Percentiles rank a stretch among this genome's conserved stretches.
phyloP scores from a whole-genome alignment of 805 yeast species.

The Teunomyces lycoperdinae region DNA sequence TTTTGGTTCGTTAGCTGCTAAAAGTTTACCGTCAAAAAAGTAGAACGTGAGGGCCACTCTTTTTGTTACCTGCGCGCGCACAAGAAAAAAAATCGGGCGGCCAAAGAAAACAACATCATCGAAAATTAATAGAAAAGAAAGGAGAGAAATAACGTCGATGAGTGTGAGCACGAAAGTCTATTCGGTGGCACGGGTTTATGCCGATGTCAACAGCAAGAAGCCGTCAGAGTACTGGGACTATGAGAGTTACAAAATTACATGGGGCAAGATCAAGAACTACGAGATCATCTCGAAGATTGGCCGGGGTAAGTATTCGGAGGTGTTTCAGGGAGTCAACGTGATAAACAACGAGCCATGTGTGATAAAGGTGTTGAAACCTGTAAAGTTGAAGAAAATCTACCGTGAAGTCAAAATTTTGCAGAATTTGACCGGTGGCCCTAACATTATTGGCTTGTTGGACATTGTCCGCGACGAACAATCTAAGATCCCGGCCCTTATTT shows the following conservation, averaged over 20 bases:
- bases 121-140: not conserved
- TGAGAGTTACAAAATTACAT: constrained; percentile 51
- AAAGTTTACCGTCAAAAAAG: too few relatives aligned
- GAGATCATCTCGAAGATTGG: constrained; percentile 86
- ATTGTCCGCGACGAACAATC: constrained; percentile 77
- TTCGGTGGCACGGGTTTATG: constrained; percentile 56
- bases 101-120: not conserved
- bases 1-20: not conserved
- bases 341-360: constrained; percentile 63
- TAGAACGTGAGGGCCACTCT: too few relatives aligned
- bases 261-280: constrained; percentile 49
- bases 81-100: not conserved
- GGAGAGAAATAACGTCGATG: constrained; percentile 14
- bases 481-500: constrained; percentile 82
- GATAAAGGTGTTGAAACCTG: constrained; percentile 89
- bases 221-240: constrained; percentile 85
- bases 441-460: constrained; percentile 73
- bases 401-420: constrained; percentile 86
- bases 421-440: constrained; percentile 81
- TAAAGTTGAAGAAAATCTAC: constrained; percentile 85
- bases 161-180: constrained; percentile 26
- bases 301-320: constrained; percentile 94
- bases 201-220: constrained; percentile 66
- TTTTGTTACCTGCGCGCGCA: not conserved
- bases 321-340: constrained; percentile 78